These are phyloP conservation scores for Aureobasidium sp. DNA, from an alignment of 2,329 filamentous ascomycete genomes.

Conservation along the genomic window DNA sequence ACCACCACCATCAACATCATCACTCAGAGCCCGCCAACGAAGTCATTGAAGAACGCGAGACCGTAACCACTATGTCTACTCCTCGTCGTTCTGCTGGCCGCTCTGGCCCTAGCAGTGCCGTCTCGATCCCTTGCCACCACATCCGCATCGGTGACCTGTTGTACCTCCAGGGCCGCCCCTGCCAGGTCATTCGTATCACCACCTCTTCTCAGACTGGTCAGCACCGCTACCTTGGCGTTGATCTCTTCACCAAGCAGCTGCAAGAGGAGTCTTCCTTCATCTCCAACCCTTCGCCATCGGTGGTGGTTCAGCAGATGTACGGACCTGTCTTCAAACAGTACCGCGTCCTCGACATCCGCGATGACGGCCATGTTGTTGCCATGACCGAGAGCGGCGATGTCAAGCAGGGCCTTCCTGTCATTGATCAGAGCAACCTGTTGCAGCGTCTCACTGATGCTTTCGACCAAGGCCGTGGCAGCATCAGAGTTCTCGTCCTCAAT, in stretches of 20 bases:
- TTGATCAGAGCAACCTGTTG: constrained; percentile 90
- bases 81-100: constrained; percentile 27
- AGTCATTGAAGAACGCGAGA: constrained; percentile 43
- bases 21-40: constrained; percentile 34
- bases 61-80: constrained; percentile 34
- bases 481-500: constrained; percentile 92
- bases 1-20: constrained; percentile 41
- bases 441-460: constrained; percentile 75
- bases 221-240: constrained; percentile 99
- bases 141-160: constrained; percentile 98
- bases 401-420: constrained; percentile 89
- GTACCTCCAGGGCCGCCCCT: constrained; percentile 97
- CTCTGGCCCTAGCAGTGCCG: constrained; percentile 60
- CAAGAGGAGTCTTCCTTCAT: constrained; percentile 98
- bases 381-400: constrained; percentile 99
- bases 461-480: constrained; percentile 83
- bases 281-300: constrained; percentile 91
- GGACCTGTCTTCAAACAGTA: constrained; percentile 99
- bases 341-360: constrained; percentile 94
- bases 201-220: constrained; percentile 96
- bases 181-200: constrained; percentile 99
- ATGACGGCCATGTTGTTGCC: constrained; percentile 73
- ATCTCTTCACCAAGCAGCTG: constrained; percentile 99
- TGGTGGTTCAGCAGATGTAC: constrained; percentile 98
- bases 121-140: constrained; percentile 99